Percentiles rank a stretch among this genome's conserved stretches.
phyloP scores from a whole-genome alignment of 495 filamentous ascomycete genomes.

The Hypoxylon fragiforme region DNA sequence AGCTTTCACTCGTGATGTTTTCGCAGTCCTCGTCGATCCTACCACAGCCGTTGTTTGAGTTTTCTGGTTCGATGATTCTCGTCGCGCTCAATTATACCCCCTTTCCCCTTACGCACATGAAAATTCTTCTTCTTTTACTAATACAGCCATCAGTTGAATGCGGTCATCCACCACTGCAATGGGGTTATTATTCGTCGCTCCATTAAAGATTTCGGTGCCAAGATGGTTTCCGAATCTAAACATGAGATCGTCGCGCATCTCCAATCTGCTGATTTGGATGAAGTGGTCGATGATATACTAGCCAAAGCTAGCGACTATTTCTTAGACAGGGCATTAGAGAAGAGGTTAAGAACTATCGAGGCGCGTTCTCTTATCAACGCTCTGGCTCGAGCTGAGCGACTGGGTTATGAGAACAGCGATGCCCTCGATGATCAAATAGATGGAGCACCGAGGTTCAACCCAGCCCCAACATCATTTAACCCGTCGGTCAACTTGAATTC shows the following conservation, averaged over 20 bases:
- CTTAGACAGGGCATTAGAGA: constrained; percentile 50
- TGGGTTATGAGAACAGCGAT: constrained; percentile 52
- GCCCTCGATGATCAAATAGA: constrained; percentile 42
- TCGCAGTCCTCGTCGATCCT: not conserved
- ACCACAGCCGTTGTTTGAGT: too few species aligned
- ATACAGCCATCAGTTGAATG: constrained; percentile 44
- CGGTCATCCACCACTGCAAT: constrained; percentile 48
- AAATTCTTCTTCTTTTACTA: constrained; percentile 1
- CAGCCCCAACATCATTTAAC: constrained; percentile 18
- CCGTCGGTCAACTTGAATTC: constrained; percentile 4
- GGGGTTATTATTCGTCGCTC: constrained; percentile 44
- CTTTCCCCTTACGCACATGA: not conserved
- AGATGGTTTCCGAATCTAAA: constrained; percentile 48
- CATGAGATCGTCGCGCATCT: constrained; percentile 47
- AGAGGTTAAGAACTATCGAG: constrained; percentile 51
- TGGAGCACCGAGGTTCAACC: constrained; percentile 18
- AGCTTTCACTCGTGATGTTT: not conserved
- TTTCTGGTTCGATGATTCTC: not conserved
- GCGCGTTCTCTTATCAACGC: constrained; percentile 53
- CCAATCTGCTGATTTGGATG: constrained; percentile 40
- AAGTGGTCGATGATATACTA: constrained; percentile 45
- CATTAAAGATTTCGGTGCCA: constrained; percentile 48
- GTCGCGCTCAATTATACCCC: not conserved
- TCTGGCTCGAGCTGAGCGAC: constrained; percentile 52
- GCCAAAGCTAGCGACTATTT: constrained; percentile 49